Evolutionary conservation across 352 stramenopile species (phyloP).

Genomic region (Globisporangium rhizosaccharum): DNA sequence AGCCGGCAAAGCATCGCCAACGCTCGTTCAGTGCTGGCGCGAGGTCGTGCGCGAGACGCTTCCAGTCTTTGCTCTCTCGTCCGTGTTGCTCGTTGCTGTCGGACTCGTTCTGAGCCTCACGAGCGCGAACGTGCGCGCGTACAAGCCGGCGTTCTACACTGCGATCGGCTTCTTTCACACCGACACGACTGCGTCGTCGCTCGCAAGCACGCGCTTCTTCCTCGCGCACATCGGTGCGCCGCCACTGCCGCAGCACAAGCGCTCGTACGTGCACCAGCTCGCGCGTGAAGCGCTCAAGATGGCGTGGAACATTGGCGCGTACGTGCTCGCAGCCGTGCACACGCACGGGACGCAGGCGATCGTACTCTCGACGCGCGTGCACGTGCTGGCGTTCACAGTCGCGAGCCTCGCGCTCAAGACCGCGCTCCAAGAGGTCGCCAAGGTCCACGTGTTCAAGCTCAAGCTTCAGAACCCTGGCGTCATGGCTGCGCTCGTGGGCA

Average conservation of each 20-base stretch:
- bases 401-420: constrained; percentile 2
- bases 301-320: not conserved
- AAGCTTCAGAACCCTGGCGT: constrained; percentile 24
- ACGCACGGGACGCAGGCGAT: not conserved
- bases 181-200: constrained; percentile 1
- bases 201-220: constrained; percentile 3
- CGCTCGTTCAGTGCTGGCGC: constrained; percentile 1
- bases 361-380: not conserved
- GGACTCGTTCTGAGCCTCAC: not conserved
- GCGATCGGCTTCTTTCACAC: not conserved
- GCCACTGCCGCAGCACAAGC: not conserved
- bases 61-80: not conserved
- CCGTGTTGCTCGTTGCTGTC: not conserved
- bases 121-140: not conserved
- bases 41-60: not conserved
- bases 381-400: not conserved
- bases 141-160: constrained; percentile 3
- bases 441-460: constrained; percentile 25
- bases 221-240: not conserved
- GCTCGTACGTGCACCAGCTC: not conserved
- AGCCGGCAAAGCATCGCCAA: not conserved
- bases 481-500: constrained; percentile 26
- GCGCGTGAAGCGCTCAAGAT: not conserved
- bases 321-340: not conserved
- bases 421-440: constrained; percentile 22